Percentiles rank a stretch among this genome's conserved stretches.
These are phyloP conservation scores for Ammopiptanthus mongolicus DNA, from an alignment of 306 rosid genomes.

Conservation along the genomic window DNA sequence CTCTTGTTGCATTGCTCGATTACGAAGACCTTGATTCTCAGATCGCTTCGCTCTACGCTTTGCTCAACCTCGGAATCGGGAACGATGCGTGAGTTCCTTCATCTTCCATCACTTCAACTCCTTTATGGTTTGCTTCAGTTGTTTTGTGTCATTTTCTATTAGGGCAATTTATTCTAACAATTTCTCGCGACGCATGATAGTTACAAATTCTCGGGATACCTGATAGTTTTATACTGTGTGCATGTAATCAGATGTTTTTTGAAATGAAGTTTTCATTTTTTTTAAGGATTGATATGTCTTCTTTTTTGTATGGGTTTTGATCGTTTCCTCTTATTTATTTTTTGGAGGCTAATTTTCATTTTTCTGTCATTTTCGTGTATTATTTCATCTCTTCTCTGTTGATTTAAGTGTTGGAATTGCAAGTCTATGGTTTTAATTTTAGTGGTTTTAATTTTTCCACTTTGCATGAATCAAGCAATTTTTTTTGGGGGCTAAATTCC, in stretches of 20 bases:
- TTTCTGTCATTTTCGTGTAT: constrained; percentile 23
- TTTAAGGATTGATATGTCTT: too few species aligned
- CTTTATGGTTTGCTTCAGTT: not conserved
- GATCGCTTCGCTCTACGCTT: constrained; percentile 80
- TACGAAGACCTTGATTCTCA: constrained; percentile 47
- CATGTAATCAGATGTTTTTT: too few species aligned
- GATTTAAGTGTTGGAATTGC: constrained; percentile 1
- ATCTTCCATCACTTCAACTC: not conserved
- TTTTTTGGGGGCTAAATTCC: not conserved
- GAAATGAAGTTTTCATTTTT: too few species aligned
- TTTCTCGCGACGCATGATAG: too few species aligned
- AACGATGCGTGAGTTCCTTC: constrained; percentile 67
- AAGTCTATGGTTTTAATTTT: constrained; percentile 4
- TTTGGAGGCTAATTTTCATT: not conserved
- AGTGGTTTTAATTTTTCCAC: not conserved
- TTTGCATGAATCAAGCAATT: not conserved
- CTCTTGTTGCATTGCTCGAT: constrained; percentile 82
- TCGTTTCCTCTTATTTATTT: too few species aligned
- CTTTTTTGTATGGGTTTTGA: too few species aligned
- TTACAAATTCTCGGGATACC: too few species aligned
- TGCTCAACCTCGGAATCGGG: constrained; percentile 92
- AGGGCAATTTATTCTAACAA: not conserved
- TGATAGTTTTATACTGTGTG: too few species aligned
- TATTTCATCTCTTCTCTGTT: not conserved
- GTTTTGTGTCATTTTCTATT: not conserved